Percentiles rank a stretch among this genome's conserved stretches.
Conservation (phyloP, 441 rosid species). For the Gossypium laxum region DNA sequence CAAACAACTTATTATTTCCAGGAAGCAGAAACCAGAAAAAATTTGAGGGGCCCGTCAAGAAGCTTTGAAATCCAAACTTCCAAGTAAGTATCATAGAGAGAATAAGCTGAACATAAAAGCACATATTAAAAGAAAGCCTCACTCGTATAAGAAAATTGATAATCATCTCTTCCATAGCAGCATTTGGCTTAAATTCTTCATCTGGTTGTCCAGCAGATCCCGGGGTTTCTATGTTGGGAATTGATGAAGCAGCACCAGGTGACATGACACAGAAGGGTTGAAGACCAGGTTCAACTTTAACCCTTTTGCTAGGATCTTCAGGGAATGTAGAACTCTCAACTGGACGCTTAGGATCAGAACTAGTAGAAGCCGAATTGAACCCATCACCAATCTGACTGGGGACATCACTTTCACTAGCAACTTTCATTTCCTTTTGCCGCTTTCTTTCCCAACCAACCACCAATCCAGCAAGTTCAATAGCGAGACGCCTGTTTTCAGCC, state of each 20-base stretch:
- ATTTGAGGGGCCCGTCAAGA: not conserved
- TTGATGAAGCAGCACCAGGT: constrained; percentile 82
- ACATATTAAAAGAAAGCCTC: constrained; percentile 30
- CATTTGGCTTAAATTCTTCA: constrained; percentile 98
- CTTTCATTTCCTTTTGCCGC: constrained; percentile 81
- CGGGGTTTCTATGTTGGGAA: constrained; percentile 83
- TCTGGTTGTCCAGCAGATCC: constrained; percentile 94
- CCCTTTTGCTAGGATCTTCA: constrained; percentile 74
- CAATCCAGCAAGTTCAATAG: constrained; percentile 97
- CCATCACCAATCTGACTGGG: constrained; percentile 47
- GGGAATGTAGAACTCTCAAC: constrained; percentile 59
- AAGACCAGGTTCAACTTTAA: constrained; percentile 88
- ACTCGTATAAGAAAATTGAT: constrained; percentile 94
- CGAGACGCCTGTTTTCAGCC: constrained; percentile 88
- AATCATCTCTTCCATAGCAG: constrained; percentile 99
- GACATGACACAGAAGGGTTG: constrained; percentile 85
- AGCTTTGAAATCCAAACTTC: not conserved
- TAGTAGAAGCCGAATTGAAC: constrained; percentile 38
- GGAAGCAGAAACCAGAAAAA: constrained; percentile 1
- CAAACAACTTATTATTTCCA: constrained; percentile 4
- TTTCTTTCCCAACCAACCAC: constrained; percentile 98
- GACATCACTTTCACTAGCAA: constrained; percentile 42
- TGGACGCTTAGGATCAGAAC: constrained; percentile 55
- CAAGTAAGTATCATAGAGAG: constrained; percentile 6
- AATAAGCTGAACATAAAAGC: constrained; percentile 10